Percentiles rank a stretch among this genome's conserved stretches.
These are phyloP conservation scores for Xylaria digitata DNA, from an alignment of 2,329 filamentous ascomycete genomes.

Conservation along the genomic window DNA sequence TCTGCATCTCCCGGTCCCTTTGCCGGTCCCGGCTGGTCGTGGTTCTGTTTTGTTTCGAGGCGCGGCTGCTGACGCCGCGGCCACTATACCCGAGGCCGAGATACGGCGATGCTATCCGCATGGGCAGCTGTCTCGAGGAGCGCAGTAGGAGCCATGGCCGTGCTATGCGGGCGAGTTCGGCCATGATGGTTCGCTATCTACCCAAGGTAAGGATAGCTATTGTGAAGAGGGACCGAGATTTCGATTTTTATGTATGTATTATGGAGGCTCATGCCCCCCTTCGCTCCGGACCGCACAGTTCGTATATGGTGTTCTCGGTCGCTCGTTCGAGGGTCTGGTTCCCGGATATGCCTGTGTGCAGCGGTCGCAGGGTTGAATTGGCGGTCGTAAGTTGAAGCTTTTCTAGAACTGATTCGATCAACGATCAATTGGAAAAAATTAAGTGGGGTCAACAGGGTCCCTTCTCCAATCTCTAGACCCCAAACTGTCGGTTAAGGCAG, in stretches of 20 bases:
- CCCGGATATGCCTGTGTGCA: conserved; percentile 8
- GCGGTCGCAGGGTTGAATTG: conserved; percentile 5
- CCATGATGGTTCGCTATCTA: conserved; percentile 24
- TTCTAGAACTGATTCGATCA: not conserved
- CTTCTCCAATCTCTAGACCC: not conserved
- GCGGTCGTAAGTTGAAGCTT: conserved; percentile 23
- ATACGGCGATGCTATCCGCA: conserved; percentile 11
- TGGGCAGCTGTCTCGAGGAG: conserved; percentile 6
- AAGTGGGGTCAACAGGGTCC: conserved; percentile 25
- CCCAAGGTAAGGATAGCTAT: not conserved
- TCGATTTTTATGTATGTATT: not conserved
- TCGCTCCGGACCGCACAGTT: conserved; percentile 3
- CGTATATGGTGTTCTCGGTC: not conserved
- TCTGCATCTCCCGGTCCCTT: not conserved
- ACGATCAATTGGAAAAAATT: conserved; percentile 31
- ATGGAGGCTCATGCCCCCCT: conserved; percentile 32
- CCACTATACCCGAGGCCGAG: conserved; percentile 26
- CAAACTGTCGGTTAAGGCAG: too few species aligned
- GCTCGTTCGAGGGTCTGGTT: not conserved
- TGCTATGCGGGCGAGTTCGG: conserved; percentile 39
- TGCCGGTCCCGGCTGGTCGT: not conserved
- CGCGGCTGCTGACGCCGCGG: conserved; percentile 34
- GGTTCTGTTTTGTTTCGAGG: not conserved
- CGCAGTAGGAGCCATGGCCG: conserved; percentile 35
- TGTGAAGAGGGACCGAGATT: not conserved